Percentiles rank a stretch among this genome's conserved stretches.
Evolutionary conservation across 179 eudicot genomes (phyloP).

Genomic region (Camellia oleifera): DNA sequence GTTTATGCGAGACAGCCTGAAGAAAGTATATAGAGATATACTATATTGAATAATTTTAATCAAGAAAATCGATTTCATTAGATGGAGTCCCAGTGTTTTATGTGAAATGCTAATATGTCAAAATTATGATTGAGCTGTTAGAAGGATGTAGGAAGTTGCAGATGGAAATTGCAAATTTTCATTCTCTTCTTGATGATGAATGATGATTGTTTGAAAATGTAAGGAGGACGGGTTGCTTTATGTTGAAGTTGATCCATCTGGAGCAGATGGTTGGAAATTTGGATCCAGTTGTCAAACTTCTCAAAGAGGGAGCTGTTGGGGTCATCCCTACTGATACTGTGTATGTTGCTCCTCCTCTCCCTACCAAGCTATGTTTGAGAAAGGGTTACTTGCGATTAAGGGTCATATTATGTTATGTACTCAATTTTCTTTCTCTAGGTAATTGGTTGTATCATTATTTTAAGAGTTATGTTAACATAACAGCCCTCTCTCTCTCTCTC

Average conservation of each 20-base stretch:
- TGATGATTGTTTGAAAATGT: constrained; percentile 5
- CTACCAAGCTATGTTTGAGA: neutral
- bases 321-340: constrained; percentile 96
- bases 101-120: neutral
- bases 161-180: neutral
- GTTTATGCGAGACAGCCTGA: too few relatives aligned
- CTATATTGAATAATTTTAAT: too few relatives aligned
- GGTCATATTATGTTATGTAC: neutral
- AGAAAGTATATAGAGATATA: too few relatives aligned
- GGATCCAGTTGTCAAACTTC: constrained; percentile 62
- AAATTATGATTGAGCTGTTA: neutral
- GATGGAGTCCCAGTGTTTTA: neutral
- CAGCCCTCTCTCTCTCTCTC: neutral
- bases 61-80: neutral
- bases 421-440: neutral
- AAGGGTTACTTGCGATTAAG: too few relatives aligned
- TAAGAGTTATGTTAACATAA: neutral
- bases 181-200: neutral
- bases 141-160: neutral
- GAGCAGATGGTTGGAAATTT: constrained; percentile 73
- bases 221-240: constrained; percentile 72
- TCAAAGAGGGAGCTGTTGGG: constrained; percentile 86
- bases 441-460: neutral
- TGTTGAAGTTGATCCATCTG: constrained; percentile 78
- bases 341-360: constrained; percentile 40